These are phyloP conservation scores for Tolypocladium capitatum DNA, from an alignment of 2,329 filamentous ascomycete genomes.

Conservation along the genomic window DNA sequence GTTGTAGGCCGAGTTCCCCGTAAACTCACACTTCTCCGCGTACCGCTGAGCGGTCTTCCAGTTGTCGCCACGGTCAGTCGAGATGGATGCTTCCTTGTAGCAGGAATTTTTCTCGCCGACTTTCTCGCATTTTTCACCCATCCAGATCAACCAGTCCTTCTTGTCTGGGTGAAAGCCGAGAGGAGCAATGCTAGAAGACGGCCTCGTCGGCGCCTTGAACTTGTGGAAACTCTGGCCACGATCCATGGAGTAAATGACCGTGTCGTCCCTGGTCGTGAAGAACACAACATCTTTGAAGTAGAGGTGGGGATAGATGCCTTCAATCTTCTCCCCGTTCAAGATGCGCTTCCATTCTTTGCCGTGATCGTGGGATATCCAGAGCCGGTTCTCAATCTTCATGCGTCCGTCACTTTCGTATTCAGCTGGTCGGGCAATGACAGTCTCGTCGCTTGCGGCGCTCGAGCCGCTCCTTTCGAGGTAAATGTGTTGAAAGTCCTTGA, in stretches of 20 bases:
- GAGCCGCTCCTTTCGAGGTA: constrained; percentile 70
- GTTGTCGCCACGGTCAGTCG: constrained; percentile 63
- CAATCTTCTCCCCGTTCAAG: constrained; percentile 56
- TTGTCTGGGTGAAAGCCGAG: constrained; percentile 73
- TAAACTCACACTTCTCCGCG: constrained; percentile 77
- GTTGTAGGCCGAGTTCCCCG: constrained; percentile 47
- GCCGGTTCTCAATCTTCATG: constrained; percentile 32
- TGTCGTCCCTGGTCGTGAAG: constrained; percentile 57
- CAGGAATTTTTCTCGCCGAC: constrained; percentile 41
- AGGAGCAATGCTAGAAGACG: constrained; percentile 23
- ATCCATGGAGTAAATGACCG: constrained; percentile 69
- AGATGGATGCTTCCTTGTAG: constrained; percentile 61
- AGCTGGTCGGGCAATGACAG: constrained; percentile 41
- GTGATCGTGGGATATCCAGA: constrained; percentile 71
- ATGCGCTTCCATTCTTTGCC: constrained; percentile 72
- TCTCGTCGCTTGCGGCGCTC: constrained; percentile 58
- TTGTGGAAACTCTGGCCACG: constrained; percentile 59
- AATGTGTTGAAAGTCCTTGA: constrained; percentile 38
- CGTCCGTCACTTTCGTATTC: constrained; percentile 15
- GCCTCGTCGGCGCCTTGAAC: constrained; percentile 56
- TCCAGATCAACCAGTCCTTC: constrained; percentile 88
- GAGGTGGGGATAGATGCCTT: constrained; percentile 60
- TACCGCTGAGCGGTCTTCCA: constrained; percentile 67
- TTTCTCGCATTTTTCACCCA: constrained; percentile 56
- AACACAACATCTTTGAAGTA: constrained; percentile 79